Conservation (phyloP, 441 rosid species). For the Hura crepitans region DNA sequence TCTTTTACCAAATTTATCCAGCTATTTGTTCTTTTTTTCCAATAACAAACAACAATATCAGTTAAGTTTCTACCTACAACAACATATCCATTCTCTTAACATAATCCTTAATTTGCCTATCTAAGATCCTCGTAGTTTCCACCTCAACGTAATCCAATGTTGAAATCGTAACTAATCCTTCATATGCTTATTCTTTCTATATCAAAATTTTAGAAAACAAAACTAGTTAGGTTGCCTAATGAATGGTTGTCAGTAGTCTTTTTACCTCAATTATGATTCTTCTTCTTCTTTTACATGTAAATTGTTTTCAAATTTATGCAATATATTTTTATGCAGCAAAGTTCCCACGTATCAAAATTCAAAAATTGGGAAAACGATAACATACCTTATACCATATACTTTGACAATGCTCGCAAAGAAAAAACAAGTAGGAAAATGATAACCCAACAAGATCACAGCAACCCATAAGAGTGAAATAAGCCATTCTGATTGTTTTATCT, state of each 20-base stretch:
- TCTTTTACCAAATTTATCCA: too few relatives aligned
- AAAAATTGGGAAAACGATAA: conserved; percentile 54
- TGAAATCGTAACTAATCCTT: background rate
- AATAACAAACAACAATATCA: too few relatives aligned
- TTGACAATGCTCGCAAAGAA: conserved; percentile 50
- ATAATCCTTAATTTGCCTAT: conserved; percentile 4
- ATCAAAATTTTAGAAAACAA: background rate
- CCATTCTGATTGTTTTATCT: too few relatives aligned
- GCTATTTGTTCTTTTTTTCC: too few relatives aligned
- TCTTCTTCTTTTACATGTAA: background rate
- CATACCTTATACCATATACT: conserved; percentile 44
- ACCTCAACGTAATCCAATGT: background rate
- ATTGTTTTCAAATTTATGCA: background rate
- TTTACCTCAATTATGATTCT: too few relatives aligned
- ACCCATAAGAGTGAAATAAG: too few relatives aligned
- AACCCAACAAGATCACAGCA: conserved; percentile 56
- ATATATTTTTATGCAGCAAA: too few relatives aligned
- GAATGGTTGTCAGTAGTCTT: conserved; percentile 20
- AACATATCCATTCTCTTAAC: too few relatives aligned
- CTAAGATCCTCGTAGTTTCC: conserved; percentile 28
- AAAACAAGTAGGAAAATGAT: conserved; percentile 29
- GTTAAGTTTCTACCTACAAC: too few relatives aligned
- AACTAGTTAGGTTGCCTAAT: background rate
- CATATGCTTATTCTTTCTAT: background rate
- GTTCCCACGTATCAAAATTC: conserved; percentile 43